Evolutionary conservation across 2,329 filamentous ascomycete genomes (phyloP).

Genomic region (Colletotrichum lentis): DNA sequence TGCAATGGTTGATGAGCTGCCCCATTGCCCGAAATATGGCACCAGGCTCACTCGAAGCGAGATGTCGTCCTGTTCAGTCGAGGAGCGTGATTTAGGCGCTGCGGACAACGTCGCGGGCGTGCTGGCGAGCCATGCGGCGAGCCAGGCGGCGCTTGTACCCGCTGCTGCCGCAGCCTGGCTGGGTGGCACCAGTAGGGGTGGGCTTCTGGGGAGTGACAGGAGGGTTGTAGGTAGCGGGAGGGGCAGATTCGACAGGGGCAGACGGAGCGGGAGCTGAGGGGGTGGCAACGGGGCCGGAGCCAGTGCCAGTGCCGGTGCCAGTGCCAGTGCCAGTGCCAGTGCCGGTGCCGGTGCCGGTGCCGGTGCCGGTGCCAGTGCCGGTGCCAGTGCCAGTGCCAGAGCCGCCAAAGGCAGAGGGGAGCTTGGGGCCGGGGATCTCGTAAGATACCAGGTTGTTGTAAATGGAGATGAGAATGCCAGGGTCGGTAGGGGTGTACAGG

Average conservation of each 20-base stretch:
- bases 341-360: too few relatives aligned
- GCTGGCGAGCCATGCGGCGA: constrained; percentile 37
- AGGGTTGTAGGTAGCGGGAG: constrained; percentile 39
- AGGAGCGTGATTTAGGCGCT: constrained; percentile 2
- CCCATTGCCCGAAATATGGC: background rate
- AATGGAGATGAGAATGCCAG: constrained; percentile 49
- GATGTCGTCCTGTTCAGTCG: background rate
- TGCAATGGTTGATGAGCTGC: background rate
- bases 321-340: too few relatives aligned
- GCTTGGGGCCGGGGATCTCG: constrained; percentile 46
- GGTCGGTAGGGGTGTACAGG: constrained; percentile 48
- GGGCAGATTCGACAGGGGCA: constrained; percentile 39
- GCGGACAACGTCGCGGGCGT: constrained; percentile 34
- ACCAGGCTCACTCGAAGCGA: background rate
- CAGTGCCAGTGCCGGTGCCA: too few relatives aligned
- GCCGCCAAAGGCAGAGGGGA: constrained; percentile 20
- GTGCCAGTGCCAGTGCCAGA: too few relatives aligned
- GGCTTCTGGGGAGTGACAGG: constrained; percentile 37
- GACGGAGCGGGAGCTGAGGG: constrained; percentile 43
- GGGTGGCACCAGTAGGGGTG: constrained; percentile 5
- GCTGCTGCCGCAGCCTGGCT: constrained; percentile 28
- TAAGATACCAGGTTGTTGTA: constrained; percentile 45
- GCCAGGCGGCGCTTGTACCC: constrained; percentile 38
- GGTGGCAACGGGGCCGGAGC: too few relatives aligned
- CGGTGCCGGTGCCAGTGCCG: too few relatives aligned